Percentiles rank a stretch among this genome's conserved stretches.
phyloP scores from a whole-genome alignment of 345 rosid species.

The Brassica rapa region DNA sequence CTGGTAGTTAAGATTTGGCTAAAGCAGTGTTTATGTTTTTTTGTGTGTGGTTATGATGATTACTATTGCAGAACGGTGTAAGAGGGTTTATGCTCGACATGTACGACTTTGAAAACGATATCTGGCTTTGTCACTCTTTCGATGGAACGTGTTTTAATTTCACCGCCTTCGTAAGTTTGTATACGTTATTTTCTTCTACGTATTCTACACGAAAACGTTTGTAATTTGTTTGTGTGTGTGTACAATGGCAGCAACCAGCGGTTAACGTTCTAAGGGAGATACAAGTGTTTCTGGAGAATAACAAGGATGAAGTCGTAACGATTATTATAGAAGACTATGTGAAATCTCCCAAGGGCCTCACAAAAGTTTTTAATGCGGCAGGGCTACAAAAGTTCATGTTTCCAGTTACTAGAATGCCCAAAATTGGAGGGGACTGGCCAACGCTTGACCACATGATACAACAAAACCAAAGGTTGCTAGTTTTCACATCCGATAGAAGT shows the following conservation, averaged over 20 bases:
- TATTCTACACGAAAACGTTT: not conserved
- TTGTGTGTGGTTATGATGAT: conserved; percentile 3
- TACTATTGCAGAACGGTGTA: conserved; percentile 74
- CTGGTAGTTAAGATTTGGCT: not conserved
- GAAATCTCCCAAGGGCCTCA: conserved; percentile 66
- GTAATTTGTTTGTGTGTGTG: not conserved
- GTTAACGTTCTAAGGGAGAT: conserved; percentile 67
- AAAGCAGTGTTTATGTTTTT: not conserved
- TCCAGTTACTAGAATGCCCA: conserved; percentile 83
- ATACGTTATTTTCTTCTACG: not conserved
- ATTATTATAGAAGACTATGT: conserved; percentile 92
- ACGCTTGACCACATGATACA: conserved; percentile 68
- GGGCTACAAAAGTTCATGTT: conserved; percentile 75
- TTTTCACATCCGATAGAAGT: conserved; percentile 71
- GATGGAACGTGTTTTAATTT: conserved; percentile 62
- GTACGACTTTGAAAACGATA: conserved; percentile 74
- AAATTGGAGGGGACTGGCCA: conserved; percentile 83
- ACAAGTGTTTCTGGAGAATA: conserved; percentile 57
- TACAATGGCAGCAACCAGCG: conserved; percentile 63
- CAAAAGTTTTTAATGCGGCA: conserved; percentile 68
- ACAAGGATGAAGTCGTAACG: conserved; percentile 72
- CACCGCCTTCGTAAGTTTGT: conserved; percentile 81
- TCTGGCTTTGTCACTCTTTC: conserved; percentile 94
- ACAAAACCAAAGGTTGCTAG: conserved; percentile 74
- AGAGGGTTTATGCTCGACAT: conserved; percentile 94